Evolutionary conservation across 2,329 filamentous ascomycete species (phyloP).

Genomic region (Venturia asperata): DNA sequence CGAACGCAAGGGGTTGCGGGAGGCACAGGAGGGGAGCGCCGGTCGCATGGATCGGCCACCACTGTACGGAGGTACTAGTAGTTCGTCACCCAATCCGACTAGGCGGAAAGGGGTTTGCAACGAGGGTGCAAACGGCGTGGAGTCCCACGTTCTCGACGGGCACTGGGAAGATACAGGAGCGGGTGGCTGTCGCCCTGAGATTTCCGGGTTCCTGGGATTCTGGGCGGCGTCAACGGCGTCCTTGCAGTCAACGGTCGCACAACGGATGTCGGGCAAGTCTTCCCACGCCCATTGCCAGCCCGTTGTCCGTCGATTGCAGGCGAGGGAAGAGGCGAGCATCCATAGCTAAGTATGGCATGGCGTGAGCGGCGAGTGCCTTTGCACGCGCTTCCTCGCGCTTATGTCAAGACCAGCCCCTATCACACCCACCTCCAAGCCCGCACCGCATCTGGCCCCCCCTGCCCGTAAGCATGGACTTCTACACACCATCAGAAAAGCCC

Average conservation of each 20-base stretch:
- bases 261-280: not conserved
- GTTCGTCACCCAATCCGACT: no score
- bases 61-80: no score
- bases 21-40: not conserved
- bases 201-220: not conserved
- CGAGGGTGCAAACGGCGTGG: not conserved
- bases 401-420: not conserved
- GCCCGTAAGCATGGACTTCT: conserved; percentile 1
- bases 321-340: not conserved
- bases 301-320: not conserved
- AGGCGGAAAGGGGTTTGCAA: not conserved
- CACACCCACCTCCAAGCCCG: not conserved
- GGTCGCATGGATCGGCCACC: not conserved
- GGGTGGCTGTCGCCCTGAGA: not conserved
- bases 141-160: not conserved
- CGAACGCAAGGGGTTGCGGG: not conserved
- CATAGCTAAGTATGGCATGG: no score
- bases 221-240: conserved; percentile 1
- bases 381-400: conserved; percentile 1
- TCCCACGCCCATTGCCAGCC: not conserved
- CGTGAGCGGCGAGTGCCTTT: not conserved
- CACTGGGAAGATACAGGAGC: not conserved
- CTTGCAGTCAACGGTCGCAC: not conserved
- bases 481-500: not conserved
- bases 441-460: not conserved